A percentile compares a stretch with the other conserved stretches of the same genome.
phyloP scores from a whole-genome alignment of 1,139 yeast genomes.

The Pichia cactophila region DNA sequence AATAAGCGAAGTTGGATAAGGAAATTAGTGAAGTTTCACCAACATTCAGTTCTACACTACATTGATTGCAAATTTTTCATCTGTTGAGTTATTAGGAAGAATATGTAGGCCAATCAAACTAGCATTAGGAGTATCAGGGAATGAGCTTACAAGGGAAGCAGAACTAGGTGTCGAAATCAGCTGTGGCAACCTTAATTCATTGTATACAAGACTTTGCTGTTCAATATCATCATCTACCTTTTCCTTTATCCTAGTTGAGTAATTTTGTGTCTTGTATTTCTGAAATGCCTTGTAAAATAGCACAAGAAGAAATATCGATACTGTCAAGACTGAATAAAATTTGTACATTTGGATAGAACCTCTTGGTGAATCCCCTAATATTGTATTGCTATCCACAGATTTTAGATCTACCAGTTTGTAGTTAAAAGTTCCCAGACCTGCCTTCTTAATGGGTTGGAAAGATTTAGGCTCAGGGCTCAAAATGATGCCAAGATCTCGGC shows the following conservation, averaged over 20 bases:
- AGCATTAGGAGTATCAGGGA: background rate
- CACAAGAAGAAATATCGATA: background rate
- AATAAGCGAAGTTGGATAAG: no score
- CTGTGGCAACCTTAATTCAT: background rate
- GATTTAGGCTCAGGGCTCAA: slow-evolving; percentile 20
- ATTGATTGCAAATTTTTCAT: background rate
- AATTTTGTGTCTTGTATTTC: background rate
- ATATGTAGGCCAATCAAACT: background rate
- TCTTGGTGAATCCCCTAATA: background rate
- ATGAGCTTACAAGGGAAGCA: background rate
- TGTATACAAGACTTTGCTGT: background rate
- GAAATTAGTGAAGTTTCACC: no score
- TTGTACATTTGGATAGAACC: background rate
- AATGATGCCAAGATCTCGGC: slow-evolving; percentile 18
- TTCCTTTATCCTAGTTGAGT: background rate
- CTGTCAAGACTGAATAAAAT: background rate
- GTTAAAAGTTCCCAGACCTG: slow-evolving; percentile 24
- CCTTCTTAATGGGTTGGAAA: slow-evolving; percentile 21
- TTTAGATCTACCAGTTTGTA: slow-evolving; percentile 18
- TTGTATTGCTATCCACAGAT: background rate
- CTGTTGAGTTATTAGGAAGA: background rate
- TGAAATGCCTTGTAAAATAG: no score
- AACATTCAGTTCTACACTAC: background rate
- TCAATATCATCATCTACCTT: background rate
- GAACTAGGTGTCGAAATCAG: background rate